phyloP scores from a whole-genome alignment of 1,139 yeast genomes.

The Wickerhamomyces sp. region DNA sequence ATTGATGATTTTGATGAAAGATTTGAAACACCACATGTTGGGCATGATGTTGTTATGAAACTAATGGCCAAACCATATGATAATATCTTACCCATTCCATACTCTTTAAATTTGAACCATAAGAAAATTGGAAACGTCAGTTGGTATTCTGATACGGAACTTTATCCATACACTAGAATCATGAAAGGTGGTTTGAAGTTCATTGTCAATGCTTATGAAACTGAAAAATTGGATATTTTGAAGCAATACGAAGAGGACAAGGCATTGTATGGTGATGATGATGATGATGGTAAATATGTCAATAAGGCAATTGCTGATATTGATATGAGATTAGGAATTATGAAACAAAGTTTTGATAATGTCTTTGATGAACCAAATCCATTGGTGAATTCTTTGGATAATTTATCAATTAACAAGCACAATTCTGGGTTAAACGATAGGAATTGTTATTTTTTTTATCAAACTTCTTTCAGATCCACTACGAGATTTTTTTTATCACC shows the following conservation, averaged over 20 bases:
- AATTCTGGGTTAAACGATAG: slow-evolving; percentile 27
- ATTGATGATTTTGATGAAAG: slow-evolving; percentile 47
- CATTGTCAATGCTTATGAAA: slow-evolving; percentile 45
- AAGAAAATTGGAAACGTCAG: slow-evolving; percentile 35
- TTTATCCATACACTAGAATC: slow-evolving; percentile 48
- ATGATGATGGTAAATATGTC: slow-evolving; percentile 56
- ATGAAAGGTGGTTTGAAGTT: slow-evolving; percentile 59
- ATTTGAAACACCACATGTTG: slow-evolving; percentile 56
- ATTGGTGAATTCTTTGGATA: slow-evolving; percentile 13
- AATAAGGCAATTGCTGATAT: slow-evolving; percentile 54
- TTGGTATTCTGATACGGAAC: slow-evolving; percentile 32
- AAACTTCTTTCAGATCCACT: slow-evolving; percentile 66
- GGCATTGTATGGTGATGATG: slow-evolving; percentile 52
- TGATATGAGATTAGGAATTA: slow-evolving; percentile 34
- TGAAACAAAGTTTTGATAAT: slow-evolving; percentile 15
- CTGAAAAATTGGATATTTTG: slow-evolving; percentile 48
- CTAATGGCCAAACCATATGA: slow-evolving; percentile 69
- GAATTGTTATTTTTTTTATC: slow-evolving; percentile 55
- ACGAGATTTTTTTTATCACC: slow-evolving; percentile 69
- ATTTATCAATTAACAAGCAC: slow-evolving; percentile 16
- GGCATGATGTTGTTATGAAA: slow-evolving; percentile 55
- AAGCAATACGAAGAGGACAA: slow-evolving; percentile 51
- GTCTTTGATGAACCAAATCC: slow-evolving; percentile 17
- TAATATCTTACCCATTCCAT: slow-evolving; percentile 61
- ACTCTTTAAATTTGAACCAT: slow-evolving; percentile 30